Evolutionary conservation across 2,329 filamentous ascomycete species (phyloP).

Genomic region (Chaetomium globosum): DNA sequence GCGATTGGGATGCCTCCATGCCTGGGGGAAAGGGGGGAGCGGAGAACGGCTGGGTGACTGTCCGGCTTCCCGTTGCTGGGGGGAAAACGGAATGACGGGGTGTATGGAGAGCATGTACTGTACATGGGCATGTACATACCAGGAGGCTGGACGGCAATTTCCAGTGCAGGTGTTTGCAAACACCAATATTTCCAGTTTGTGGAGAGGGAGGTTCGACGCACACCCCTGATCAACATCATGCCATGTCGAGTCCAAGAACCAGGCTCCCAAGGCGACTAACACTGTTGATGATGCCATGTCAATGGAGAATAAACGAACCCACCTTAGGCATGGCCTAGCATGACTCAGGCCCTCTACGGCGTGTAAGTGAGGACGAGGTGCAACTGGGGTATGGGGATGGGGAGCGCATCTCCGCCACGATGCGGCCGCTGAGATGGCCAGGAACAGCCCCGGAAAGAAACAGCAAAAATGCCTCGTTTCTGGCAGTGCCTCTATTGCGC

Average conservation of each 20-base stretch:
- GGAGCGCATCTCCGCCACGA: constrained; percentile 16
- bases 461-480: not conserved
- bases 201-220: not conserved
- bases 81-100: not conserved
- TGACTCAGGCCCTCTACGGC: constrained; percentile 7
- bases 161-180: not conserved
- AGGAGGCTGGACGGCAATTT: constrained; percentile 2
- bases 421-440: constrained; percentile 16
- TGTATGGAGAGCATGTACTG: not conserved
- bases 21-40: not conserved
- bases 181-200: not conserved
- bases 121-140: not conserved
- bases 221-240: not conserved
- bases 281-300: not conserved
- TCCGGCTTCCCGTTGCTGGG: not conserved
- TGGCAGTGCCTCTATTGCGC: constrained; percentile 6
- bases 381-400: not conserved
- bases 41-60: not conserved
- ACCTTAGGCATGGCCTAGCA: not conserved
- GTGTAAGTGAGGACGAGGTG: constrained; percentile 8
- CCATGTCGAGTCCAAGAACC: not conserved
- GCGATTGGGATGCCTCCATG: not conserved
- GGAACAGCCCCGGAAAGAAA: not conserved
- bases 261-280: not conserved
- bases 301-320: not conserved